A percentile compares a stretch with the other conserved stretches of the same genome.
Conservation (phyloP, 768 basidiomycete genomes). For the Lactarius vividus region DNA sequence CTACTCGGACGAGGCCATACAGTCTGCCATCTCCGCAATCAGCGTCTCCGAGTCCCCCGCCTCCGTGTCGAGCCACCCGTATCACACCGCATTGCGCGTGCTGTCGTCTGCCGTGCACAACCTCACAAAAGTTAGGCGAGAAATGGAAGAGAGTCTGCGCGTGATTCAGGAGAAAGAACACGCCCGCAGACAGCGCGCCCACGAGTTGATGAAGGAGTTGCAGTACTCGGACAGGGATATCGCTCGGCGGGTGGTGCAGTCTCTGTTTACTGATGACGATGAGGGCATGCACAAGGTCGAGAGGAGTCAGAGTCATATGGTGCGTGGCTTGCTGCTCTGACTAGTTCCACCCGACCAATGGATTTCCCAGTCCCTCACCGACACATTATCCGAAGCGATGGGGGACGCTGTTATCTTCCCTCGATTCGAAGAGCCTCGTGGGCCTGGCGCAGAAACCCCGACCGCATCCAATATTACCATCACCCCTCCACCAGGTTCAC, state of each 20-base stretch:
- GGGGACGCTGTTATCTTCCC: conserved; percentile 48
- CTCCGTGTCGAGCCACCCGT: conserved; percentile 50
- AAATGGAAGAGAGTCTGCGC: conserved; percentile 60
- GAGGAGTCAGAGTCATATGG: conserved; percentile 58
- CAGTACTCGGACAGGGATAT: conserved; percentile 61
- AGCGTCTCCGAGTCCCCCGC: conserved; percentile 45
- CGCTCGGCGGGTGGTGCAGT: conserved; percentile 63
- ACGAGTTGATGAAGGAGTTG: conserved; percentile 56
- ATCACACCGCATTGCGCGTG: conserved; percentile 64
- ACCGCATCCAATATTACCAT: conserved; percentile 21
- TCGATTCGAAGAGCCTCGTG: conserved; percentile 32
- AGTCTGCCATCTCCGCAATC: conserved; percentile 55
- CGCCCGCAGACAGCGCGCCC: conserved; percentile 49
- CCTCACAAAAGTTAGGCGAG: conserved; percentile 52
- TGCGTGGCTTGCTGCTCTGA: conserved; percentile 35
- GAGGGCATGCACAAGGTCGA: conserved; percentile 47
- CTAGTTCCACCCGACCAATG: neutral
- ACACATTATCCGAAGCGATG: conserved; percentile 47
- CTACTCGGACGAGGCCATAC: conserved; percentile 72
- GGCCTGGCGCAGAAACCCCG: conserved; percentile 20
- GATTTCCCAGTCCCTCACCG: conserved; percentile 41
- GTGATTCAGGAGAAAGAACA: conserved; percentile 58
- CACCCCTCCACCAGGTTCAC: conserved; percentile 14
- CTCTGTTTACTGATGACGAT: conserved; percentile 53
- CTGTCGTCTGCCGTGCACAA: conserved; percentile 66